These are phyloP conservation scores for Cladosporium velox DNA, from an alignment of 2,329 filamentous ascomycete genomes.

Conservation along the genomic window DNA sequence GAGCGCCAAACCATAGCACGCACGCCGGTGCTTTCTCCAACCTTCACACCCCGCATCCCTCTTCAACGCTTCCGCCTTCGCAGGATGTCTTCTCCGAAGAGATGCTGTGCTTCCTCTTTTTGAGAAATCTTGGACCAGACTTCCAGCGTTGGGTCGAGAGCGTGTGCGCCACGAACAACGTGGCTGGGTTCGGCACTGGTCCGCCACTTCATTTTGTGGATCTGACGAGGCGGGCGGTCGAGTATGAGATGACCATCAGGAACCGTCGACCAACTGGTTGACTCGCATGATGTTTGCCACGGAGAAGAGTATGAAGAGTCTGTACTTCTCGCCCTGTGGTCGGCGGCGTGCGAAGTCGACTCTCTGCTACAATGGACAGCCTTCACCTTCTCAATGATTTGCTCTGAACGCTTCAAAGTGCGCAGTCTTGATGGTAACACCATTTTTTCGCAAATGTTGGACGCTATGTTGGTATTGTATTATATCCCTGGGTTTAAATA, in stretches of 20 bases:
- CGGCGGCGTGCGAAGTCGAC: neutral
- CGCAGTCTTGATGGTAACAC: neutral
- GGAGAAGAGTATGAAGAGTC: too few species aligned
- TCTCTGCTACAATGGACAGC: neutral
- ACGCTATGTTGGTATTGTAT: neutral
- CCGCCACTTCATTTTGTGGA: constrained; percentile 33
- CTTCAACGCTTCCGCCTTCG: constrained; percentile 16
- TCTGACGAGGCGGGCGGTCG: constrained; percentile 29
- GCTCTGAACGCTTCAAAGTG: neutral
- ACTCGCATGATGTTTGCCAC: neutral
- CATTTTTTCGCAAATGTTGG: neutral
- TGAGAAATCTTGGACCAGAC: constrained; percentile 32
- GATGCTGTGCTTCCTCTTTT: constrained; percentile 35
- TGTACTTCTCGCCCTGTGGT: neutral
- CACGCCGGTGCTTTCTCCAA: constrained; percentile 6
- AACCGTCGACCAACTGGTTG: neutral
- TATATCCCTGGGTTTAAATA: neutral
- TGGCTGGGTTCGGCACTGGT: constrained; percentile 38
- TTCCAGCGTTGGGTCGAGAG: constrained; percentile 30
- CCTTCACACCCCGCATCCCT: constrained; percentile 3
- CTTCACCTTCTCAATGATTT: neutral
- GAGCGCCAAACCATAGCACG: neutral
- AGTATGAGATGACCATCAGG: constrained; percentile 23
- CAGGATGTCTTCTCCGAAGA: constrained; percentile 31
- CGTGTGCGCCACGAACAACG: constrained; percentile 35